phyloP scores from a whole-genome alignment of 2,329 filamentous ascomycete genomes.

The Fusarium tanahbumbuense region DNA sequence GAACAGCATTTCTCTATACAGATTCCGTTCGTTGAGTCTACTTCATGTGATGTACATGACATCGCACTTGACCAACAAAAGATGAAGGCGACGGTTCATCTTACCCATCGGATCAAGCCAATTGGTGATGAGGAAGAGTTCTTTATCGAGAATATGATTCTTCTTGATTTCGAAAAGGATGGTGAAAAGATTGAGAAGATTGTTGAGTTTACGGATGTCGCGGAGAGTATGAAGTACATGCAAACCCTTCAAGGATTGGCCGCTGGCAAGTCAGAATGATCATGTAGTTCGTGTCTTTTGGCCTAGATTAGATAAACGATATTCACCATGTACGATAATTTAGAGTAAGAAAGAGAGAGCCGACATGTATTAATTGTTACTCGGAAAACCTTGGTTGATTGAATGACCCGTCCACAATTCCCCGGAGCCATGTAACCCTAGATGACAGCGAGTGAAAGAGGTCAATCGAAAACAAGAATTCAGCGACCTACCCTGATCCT shows the following conservation, averaged over 20 bases:
- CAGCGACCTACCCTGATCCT: neutral
- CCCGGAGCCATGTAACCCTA: neutral
- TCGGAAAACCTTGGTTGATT: too few relatives aligned
- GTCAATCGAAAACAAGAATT: neutral
- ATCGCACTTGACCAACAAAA: neutral
- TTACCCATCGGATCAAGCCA: neutral
- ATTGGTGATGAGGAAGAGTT: neutral
- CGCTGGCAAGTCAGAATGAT: neutral
- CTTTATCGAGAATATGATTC: neutral
- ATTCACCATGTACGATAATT: neutral
- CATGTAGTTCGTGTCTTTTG: accelerated
- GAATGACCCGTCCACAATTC: neutral
- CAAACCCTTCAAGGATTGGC: neutral
- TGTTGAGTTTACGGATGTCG: constrained; percentile 2
- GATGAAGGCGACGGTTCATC: neutral
- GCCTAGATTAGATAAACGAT: too few relatives aligned
- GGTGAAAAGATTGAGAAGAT: neutral
- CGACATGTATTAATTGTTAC: too few relatives aligned
- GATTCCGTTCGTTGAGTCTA: neutral
- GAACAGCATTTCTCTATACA: neutral
- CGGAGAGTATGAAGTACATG: neutral
- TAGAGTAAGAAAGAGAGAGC: neutral
- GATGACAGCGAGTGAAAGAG: neutral
- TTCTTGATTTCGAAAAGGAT: neutral
- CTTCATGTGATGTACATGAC: neutral